These are phyloP conservation scores for Dimocarpus longan DNA, from an alignment of 345 rosid species.

Conservation along the genomic window DNA sequence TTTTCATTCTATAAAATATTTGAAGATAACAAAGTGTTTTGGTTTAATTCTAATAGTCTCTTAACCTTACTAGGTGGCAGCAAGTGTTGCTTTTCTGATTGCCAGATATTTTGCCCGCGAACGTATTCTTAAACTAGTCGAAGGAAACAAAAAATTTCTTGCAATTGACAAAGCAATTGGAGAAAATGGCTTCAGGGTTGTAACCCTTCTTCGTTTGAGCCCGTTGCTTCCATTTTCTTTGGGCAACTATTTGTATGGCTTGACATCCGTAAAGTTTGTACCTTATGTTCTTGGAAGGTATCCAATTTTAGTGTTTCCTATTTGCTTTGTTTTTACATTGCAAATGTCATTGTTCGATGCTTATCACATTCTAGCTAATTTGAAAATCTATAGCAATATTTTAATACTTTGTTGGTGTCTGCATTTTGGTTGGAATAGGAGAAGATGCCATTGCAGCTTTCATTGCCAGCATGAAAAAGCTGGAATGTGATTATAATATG, in stretches of 20 bases:
- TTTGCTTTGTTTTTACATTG: not conserved
- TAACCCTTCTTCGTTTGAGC: slow-evolving; percentile 89
- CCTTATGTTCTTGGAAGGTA: slow-evolving; percentile 97
- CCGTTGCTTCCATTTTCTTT: slow-evolving; percentile 97
- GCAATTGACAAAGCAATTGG: slow-evolving; percentile 99
- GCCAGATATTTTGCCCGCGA: slow-evolving; percentile 99
- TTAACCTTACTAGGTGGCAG: slow-evolving; percentile 69
- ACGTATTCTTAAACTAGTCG: slow-evolving; percentile 86
- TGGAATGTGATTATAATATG: not conserved
- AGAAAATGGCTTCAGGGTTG: slow-evolving; percentile 90
- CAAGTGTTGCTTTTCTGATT: slow-evolving; percentile 87
- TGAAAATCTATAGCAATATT: not conserved
- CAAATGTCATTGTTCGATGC: not conserved
- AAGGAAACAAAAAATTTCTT: slow-evolving; percentile 93
- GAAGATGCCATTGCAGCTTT: not conserved
- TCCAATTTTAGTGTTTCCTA: not conserved
- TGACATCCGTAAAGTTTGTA: slow-evolving; percentile 90
- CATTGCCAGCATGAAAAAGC: not conserved
- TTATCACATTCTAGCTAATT: not conserved
- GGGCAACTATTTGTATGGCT: slow-evolving; percentile 89
- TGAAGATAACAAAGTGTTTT: slow-evolving; percentile 7
- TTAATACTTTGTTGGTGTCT: not conserved
- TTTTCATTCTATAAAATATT: not conserved
- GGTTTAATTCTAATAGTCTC: slow-evolving; percentile 21
- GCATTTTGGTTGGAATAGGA: not conserved